A percentile compares a stretch with the other conserved stretches of the same genome.
These are phyloP conservation scores for Xylaria sp. DNA, from an alignment of 2,329 filamentous ascomycete species.

Conservation along the genomic window DNA sequence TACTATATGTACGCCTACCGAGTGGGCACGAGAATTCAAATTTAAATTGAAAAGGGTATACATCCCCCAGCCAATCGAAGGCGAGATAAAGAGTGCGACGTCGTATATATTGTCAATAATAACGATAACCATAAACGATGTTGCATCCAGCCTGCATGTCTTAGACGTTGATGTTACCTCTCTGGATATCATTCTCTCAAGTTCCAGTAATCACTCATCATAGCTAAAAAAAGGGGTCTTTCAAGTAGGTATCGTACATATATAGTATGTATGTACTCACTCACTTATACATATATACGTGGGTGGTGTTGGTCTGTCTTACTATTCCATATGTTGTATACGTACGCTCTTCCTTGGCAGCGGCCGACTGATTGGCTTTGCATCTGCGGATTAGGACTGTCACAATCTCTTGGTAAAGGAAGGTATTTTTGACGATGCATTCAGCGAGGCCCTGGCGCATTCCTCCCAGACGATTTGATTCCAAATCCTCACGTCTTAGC, in stretches of 20 bases:
- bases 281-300: no score
- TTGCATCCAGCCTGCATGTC: conserved; percentile 10
- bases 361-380: conserved; percentile 26
- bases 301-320: no score
- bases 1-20: background rate
- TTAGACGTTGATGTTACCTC: background rate
- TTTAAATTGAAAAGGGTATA: background rate
- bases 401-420: conserved; percentile 18
- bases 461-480: conserved; percentile 18
- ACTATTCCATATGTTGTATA: conserved; percentile 20
- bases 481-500: conserved; percentile 24
- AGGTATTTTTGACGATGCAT: conserved; percentile 13
- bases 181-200: background rate
- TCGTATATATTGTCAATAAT: background rate
- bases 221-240: background rate
- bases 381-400: background rate
- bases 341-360: conserved; percentile 25
- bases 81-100: background rate
- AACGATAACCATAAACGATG: background rate
- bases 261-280: background rate
- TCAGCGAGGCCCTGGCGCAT: background rate
- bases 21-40: background rate
- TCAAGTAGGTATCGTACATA: conserved; percentile 20
- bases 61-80: background rate
- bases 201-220: background rate